Base-by-base conservation (phyloP, 2,329 filamentous ascomycete genomes). In the Coccinonectria pachysandricola region DNA sequence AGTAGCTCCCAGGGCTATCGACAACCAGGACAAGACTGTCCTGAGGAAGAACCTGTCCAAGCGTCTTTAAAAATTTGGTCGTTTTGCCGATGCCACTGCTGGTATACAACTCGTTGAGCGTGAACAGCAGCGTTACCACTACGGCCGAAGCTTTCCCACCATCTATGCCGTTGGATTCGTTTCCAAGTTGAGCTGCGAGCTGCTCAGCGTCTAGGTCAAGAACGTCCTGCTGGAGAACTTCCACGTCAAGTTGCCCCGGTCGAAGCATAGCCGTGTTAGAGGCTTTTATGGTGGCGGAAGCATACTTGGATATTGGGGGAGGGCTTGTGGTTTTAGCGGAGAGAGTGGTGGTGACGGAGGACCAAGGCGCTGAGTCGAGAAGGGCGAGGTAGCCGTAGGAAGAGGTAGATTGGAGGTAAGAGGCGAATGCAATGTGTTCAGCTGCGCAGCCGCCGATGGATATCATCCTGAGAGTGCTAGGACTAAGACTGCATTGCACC, bases 1-100 rank as follows among this genome's bases (percentile, higher is more conserved):
- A 91, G 54, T 96, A 96, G 53, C 80, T 92, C 1, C 91, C 91
- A 0, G 91, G 85, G 42, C 85, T 94, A 52, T 98, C 88, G 4
- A 95, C 77, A 3, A 96, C 82, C 0, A 96, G 68, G 2, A 96
- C 60, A 19, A 88, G 53, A 3, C 83, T 72, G 1, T 74, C 78
- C 0, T 60, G 33, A 1, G 64, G 56, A 3, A 81, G 49, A 1
- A 57, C 40, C 2, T 69, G 60, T 1, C 80, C 83, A 11, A 95
- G 58, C 1, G 62, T 62, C 4, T 85, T 65, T 1, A 98, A 64
- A 38, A 96, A 78, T 4, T 64, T 62, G 0, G 88, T 93, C 0
- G 88, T 85, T 40, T 75, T 73, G 3, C 75, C 64, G 24, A 75
- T 62, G 13, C 86, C 72, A 1, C 78, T 84, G 0, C 72, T 64